These are phyloP conservation scores for Coemansia sp. DNA, from an alignment of 192 early-diverging fungal species.

Conservation along the genomic window DNA sequence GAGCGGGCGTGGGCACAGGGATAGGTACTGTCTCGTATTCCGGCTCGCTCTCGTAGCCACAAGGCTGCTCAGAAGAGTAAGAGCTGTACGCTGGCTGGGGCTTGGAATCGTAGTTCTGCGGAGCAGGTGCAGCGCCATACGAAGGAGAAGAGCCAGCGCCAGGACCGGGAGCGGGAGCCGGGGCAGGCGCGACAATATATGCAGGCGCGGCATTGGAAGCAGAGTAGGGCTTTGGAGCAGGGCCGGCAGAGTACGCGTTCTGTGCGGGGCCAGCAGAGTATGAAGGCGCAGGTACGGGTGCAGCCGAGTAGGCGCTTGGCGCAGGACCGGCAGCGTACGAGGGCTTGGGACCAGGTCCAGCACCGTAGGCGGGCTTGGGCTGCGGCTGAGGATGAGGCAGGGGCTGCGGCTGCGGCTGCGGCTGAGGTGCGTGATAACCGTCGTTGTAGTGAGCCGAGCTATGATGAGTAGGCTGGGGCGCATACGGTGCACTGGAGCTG, in stretches of 20 bases:
- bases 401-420: constrained; percentile 2
- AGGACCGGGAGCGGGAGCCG: neutral
- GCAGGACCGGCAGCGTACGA: constrained; percentile 8
- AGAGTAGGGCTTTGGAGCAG: neutral
- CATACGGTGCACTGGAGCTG: constrained; percentile 13
- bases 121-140: constrained; percentile 3
- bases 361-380: neutral
- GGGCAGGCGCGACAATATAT: neutral
- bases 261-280: constrained; percentile 2
- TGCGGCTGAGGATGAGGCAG: constrained; percentile 6
- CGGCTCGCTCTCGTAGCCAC: constrained; percentile 3
- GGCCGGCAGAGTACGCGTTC: neutral
- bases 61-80: neutral
- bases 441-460: neutral
- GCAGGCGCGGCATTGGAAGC: neutral
- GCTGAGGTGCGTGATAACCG: constrained; percentile 7
- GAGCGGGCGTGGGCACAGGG: constrained; percentile 7
- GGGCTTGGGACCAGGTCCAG: neutral
- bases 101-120: neutral
- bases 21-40: constrained; percentile 7
- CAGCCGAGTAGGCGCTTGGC: constrained; percentile 4
- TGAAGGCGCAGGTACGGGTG: neutral
- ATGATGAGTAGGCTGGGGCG: constrained; percentile 1
- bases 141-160: neutral
- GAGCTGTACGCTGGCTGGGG: neutral